Evolutionary conservation across 148 eudicot species (phyloP), one percentile per base, ranked within the genome.

Genomic region (Rhododendron kiyosumense): DNA sequence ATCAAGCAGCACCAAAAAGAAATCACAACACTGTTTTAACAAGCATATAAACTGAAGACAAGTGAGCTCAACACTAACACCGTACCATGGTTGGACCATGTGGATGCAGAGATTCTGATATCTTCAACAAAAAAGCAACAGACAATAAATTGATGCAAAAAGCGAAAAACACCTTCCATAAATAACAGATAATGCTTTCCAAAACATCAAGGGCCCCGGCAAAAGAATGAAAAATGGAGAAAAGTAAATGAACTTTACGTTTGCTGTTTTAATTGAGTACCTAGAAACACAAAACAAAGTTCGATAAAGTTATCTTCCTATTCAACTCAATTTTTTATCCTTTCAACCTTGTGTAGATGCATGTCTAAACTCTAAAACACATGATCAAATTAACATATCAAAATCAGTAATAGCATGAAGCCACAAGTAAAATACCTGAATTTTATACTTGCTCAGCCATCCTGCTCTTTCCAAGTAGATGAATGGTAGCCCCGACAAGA

Each of bases 401-500:
- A 54, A 52, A 34, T 75, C 51, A 83, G 52, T 24, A 41, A 83
- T 28, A 69, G 32, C 83, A 81, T 15, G 22, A 34, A 52, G 79
- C 32, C 54, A 84, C 73, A 22, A 85, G 88, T 63, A 38, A 48
- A 11, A 81, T 74, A 96, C 99, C 99, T 96, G 99, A 87, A 96
- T 96, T 91, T 96, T 96, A 89, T 94, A 96, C 90, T 96, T 93
- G 96, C 94, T 91, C 87, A 95, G 88, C 91, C 93, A 95, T 87
- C 99, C 98, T 63, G 88, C 91, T 88, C 96, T 95, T 91, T 96
- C 99, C 84, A 96, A 82, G 87, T 73, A 92, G 76, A 96, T 92
- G 82, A 95, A 96, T 69, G 99, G 99, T 83, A 96, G 93, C 65
- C 99, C 99, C 7, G 98, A 92, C 81, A 96, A 88, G 92, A 96